These are phyloP conservation scores for Noccaea bulbosa DNA, from an alignment of 345 rosid genomes.

Conservation along the genomic window DNA sequence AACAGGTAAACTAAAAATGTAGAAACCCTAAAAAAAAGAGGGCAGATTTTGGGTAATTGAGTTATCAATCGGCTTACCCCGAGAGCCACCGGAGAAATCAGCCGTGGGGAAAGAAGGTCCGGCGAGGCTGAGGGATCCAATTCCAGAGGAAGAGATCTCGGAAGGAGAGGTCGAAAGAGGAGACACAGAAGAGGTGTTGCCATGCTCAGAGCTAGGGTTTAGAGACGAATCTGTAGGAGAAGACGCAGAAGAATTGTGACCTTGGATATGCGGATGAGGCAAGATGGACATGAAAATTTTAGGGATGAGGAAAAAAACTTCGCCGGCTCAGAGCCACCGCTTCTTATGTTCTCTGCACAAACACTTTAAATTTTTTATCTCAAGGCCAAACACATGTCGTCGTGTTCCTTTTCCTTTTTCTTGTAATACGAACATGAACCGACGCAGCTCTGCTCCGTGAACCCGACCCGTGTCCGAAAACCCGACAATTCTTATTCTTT, in stretches of 20 bases:
- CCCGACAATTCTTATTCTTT: conserved; percentile 8
- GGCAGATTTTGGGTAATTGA: background rate
- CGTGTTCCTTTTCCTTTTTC: background rate
- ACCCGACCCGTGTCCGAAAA: conserved; percentile 20
- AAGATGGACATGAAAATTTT: conserved; percentile 95
- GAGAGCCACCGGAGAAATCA: conserved; percentile 28
- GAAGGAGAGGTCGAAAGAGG: conserved; percentile 41
- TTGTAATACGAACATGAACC: background rate
- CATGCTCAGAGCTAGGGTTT: conserved; percentile 75
- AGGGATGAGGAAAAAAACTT: conserved; percentile 31
- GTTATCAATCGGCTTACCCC: conserved; percentile 27
- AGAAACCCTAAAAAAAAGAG: conserved; percentile 14
- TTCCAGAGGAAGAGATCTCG: conserved; percentile 25
- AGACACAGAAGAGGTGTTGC: conserved; percentile 44
- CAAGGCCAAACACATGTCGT: conserved; percentile 10
- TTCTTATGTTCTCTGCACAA: conserved; percentile 20
- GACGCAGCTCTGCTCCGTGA: background rate
- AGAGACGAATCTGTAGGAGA: conserved; percentile 43
- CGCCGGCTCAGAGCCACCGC: conserved; percentile 47
- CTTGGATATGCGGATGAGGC: conserved; percentile 64
- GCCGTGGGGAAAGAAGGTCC: conserved; percentile 1
- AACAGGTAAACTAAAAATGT: background rate
- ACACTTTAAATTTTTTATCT: background rate
- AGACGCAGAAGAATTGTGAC: conserved; percentile 60
- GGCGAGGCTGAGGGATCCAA: conserved; percentile 26